phyloP scores from a whole-genome alignment of 331 rosid species.

The Malus hybrid region DNA sequence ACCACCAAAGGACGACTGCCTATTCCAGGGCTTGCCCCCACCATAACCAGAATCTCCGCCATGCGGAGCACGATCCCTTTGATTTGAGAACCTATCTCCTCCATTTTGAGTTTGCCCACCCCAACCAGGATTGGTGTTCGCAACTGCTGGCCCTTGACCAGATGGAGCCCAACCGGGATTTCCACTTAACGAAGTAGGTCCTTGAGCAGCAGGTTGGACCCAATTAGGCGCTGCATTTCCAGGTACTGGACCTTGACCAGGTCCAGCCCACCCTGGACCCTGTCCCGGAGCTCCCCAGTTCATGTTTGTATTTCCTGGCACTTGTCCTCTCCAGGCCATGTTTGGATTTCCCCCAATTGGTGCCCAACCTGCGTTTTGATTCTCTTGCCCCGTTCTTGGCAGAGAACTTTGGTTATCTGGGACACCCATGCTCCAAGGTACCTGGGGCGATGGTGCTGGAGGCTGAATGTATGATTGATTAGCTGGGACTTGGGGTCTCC shows the following conservation, averaged over 20 bases:
- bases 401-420: conserved; percentile 26
- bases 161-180: conserved; percentile 52
- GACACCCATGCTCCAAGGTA: conserved; percentile 55
- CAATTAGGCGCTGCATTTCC: conserved; percentile 64
- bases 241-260: conserved; percentile 28
- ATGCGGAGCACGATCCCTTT: conserved; percentile 48
- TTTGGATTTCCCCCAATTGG: conserved; percentile 53
- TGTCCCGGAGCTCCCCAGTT: conserved; percentile 50
- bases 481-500: conserved; percentile 65
- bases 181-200: conserved; percentile 38
- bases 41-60: conserved; percentile 68
- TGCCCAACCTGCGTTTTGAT: conserved; percentile 54
- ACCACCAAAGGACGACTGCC: conserved; percentile 60
- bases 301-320: conserved; percentile 53
- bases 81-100: conserved; percentile 59
- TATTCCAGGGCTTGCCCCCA: conserved; percentile 67
- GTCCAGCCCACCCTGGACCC: conserved; percentile 24
- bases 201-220: conserved; percentile 60
- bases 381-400: conserved; percentile 35
- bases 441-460: conserved; percentile 35
- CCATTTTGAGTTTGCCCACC: conserved; percentile 42
- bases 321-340: conserved; percentile 49
- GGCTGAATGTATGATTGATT: conserved; percentile 50
- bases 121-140: conserved; percentile 63
- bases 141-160: conserved; percentile 46